Evolutionary conservation across 108 stramenopile species (phyloP), one percentile per base, ranked within the genome.

Genomic region (Nitzschia putrida): DNA sequence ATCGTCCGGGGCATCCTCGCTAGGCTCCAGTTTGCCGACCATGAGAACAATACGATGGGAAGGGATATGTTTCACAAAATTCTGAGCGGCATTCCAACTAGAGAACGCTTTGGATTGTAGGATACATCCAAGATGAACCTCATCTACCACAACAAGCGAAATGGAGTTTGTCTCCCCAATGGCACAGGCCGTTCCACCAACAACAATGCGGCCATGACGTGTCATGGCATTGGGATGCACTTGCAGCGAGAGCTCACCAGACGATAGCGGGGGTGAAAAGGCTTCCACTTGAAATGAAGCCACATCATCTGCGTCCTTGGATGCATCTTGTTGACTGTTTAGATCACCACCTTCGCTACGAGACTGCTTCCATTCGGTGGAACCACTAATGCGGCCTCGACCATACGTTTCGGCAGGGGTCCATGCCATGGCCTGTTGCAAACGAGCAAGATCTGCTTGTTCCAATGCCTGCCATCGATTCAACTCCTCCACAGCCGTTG

Each of bases 131-230:
- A 86, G 66, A 26, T 53, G 20, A 57, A 74, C 73, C 23, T 68
- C 41, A 59, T 88, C 88, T 2, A 93, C 68, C 1, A 90, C 80
- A 16, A 90, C 89, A 6, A 88, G 68, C 0, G 88, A 88, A 25
- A 87, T 64, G 22, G 84, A 66, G 53, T 69, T 41, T 39, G 73
- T 2, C 22, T 76, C 63, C 20, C 77, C 76, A 9, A 84, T 65
- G 16, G 85, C 90, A 76, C 89, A 90, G 9, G 80, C 78, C 23
- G 69, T 66, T 8, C 66, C 64, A n/a, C 77, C 74, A 7, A 84
- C 76, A 29, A 80, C 37, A 57, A 83, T 83, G 14, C 69, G 75
- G 53, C 70, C 70, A 39, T 69, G 64, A 8, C 66, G 70, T 23
- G 52, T 58, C 14, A 26, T 44, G 23, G 58, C 68, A 16, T 43